phyloP scores from a whole-genome alignment of 257 asterid genomes.

The Thymus quinquecostatus region DNA sequence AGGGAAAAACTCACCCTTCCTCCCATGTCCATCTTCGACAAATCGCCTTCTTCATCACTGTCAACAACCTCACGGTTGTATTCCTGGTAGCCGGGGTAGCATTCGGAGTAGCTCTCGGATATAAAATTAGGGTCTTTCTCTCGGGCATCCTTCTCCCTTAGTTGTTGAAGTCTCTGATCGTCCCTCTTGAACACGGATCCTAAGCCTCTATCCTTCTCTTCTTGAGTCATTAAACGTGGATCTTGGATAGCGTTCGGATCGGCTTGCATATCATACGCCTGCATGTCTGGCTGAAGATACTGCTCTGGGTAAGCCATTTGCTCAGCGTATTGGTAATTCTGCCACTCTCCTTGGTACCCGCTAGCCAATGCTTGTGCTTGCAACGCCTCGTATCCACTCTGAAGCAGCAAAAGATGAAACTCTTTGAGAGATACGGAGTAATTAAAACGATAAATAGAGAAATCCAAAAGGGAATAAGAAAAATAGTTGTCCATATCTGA shows the following conservation, averaged over 20 bases:
- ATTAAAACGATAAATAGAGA: not conserved
- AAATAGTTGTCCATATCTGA: slow-evolving; percentile 7
- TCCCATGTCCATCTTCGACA: slow-evolving; percentile 99
- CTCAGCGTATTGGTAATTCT: slow-evolving; percentile 84
- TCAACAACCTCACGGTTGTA: slow-evolving; percentile 93
- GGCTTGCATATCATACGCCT: slow-evolving; percentile 71
- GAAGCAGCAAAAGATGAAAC: slow-evolving; percentile 24
- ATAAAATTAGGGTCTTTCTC: slow-evolving; percentile 98
- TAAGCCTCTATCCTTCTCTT: slow-evolving; percentile 97
- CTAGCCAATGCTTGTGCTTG: slow-evolving; percentile 80
- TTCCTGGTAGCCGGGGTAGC: slow-evolving; percentile 99
- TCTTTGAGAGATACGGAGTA: slow-evolving; percentile 14
- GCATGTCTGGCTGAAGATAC: slow-evolving; percentile 82
- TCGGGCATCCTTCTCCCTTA: slow-evolving; percentile 94
- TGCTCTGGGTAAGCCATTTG: slow-evolving; percentile 89
- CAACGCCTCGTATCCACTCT: slow-evolving; percentile 80
- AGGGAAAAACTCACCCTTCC: slow-evolving; percentile 71
- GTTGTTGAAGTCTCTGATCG: slow-evolving; percentile 87
- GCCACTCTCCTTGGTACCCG: slow-evolving; percentile 92
- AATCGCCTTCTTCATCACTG: slow-evolving; percentile 95
- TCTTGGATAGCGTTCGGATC: slow-evolving; percentile 57
- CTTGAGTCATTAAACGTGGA: slow-evolving; percentile 91
- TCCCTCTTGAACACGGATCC: slow-evolving; percentile 99
- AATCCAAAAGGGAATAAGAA: not conserved
- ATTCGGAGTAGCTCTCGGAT: slow-evolving; percentile 98